phyloP scores from a whole-genome alignment of 768 basidiomycete genomes.

The Calocybe indica region DNA sequence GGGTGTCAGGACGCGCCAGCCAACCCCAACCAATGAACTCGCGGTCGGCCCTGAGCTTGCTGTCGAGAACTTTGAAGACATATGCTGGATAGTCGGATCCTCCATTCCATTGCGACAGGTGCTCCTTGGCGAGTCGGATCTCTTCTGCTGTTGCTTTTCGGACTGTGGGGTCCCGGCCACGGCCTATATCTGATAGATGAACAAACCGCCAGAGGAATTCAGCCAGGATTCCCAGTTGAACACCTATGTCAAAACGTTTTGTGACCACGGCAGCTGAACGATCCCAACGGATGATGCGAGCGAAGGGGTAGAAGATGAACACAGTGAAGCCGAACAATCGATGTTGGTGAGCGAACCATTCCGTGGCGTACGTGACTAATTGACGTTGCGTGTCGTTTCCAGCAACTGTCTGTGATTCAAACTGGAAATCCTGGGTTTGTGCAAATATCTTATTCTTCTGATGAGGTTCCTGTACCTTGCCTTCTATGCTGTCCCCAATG shows the following conservation, averaged over 20 bases:
- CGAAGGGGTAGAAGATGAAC: background rate
- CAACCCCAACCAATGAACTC: conserved; percentile 12
- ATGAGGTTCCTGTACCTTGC: too few species aligned
- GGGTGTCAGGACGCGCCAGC: conserved; percentile 6
- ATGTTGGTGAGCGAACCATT: background rate
- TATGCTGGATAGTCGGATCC: background rate
- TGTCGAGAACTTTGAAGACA: background rate
- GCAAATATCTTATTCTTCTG: too few species aligned
- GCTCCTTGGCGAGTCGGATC: background rate
- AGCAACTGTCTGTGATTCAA: background rate
- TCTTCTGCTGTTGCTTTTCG: background rate
- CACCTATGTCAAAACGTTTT: background rate
- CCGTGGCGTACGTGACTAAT: background rate
- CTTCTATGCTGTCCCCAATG: background rate
- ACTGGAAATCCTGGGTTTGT: background rate
- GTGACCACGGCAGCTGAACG: background rate
- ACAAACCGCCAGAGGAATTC: background rate
- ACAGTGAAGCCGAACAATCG: background rate
- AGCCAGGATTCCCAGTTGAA: background rate
- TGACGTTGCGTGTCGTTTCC: background rate
- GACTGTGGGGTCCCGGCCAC: background rate
- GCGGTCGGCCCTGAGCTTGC: background rate
- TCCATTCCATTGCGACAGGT: background rate
- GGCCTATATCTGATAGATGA: background rate
- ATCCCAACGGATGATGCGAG: background rate